phyloP scores from a whole-genome alignment of 2,329 filamentous ascomycete genomes.

The Pseudogymnoascus sp. region DNA sequence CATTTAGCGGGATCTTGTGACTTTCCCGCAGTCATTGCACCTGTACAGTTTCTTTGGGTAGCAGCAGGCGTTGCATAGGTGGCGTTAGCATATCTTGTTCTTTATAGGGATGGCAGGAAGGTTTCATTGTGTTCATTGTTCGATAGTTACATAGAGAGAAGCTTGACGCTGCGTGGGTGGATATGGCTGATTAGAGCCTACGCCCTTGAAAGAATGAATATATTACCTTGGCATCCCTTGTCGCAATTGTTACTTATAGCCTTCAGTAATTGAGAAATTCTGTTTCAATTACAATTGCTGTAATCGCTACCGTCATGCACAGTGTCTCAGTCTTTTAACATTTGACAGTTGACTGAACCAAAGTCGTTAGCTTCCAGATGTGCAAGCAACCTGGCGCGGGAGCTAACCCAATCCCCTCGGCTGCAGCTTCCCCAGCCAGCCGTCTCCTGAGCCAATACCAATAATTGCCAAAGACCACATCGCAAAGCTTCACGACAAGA shows the following conservation, averaged over 20 bases:
- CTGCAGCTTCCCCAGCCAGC: conserved; percentile 9
- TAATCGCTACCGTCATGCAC: no score
- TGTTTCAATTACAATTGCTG: no score
- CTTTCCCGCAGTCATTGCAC: neutral
- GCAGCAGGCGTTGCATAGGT: conserved; percentile 8
- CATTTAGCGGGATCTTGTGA: conserved; percentile 9
- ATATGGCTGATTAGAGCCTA: neutral
- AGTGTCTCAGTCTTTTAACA: neutral
- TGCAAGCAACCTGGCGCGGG: conserved; percentile 3
- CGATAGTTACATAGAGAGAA: conserved; percentile 9
- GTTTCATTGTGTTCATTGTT: conserved; percentile 4
- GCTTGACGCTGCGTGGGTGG: neutral
- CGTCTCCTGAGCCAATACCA: conserved; percentile 3
- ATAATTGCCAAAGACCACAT: conserved; percentile 9
- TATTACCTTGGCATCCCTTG: neutral
- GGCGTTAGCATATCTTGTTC: conserved; percentile 4
- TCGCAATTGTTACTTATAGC: neutral
- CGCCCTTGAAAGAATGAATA: neutral
- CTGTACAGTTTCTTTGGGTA: conserved; percentile 4
- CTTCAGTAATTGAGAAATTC: no score
- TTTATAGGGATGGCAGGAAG: neutral
- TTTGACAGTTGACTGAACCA: neutral
- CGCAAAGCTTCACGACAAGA: conserved; percentile 7
- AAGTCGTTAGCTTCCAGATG: conserved; percentile 4
- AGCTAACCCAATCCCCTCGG: conserved; percentile 6